These are phyloP conservation scores for Floccularia luteovirens DNA, from an alignment of 768 basidiomycete species.

Conservation along the genomic window DNA sequence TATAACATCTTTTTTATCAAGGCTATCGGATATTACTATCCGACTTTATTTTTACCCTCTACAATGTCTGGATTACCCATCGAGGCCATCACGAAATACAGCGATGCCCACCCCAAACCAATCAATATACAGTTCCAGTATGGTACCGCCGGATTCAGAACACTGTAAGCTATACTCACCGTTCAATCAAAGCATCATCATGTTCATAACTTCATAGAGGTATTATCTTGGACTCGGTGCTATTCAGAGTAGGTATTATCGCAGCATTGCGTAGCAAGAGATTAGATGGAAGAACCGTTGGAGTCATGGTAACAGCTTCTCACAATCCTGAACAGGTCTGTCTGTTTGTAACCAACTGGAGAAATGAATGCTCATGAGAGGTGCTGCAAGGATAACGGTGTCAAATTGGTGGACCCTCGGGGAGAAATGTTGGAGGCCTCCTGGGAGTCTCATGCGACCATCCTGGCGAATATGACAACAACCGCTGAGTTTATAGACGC, in stretches of 20 bases:
- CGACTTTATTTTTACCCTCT: too few relatives aligned
- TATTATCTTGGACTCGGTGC: conserved; percentile 73
- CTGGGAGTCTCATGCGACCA: conserved; percentile 89
- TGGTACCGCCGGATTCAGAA: conserved; percentile 94
- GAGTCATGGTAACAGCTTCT: conserved; percentile 99
- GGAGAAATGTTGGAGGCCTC: conserved; percentile 95
- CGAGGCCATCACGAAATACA: conserved; percentile 37
- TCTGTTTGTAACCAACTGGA: conserved; percentile 4
- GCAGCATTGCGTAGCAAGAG: conserved; percentile 89
- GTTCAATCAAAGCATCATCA: conserved; percentile 7
- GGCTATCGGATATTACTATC: too few relatives aligned
- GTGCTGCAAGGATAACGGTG: conserved; percentile 85
- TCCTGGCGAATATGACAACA: conserved; percentile 74
- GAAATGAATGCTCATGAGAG: conserved; percentile 8
- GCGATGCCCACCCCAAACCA: conserved; percentile 69
- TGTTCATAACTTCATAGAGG: conserved; percentile 35
- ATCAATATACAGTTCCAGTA: conserved; percentile 66
- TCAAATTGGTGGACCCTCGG: conserved; percentile 94
- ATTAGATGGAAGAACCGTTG: conserved; percentile 86
- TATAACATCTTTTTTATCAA: too few relatives aligned
- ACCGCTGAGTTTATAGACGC: conserved; percentile 65
- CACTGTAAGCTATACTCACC: conserved; percentile 46
- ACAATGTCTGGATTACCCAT: too few relatives aligned
- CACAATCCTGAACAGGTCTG: conserved; percentile 95
- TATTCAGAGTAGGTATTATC: conserved; percentile 88